Evolutionary conservation across 306 rosid genomes (phyloP).

Genomic region (Medicago truncatula): MtrunA17r5.0-ANR NC_053045.1:38148001-38148500

Average conservation of each 20-base stretch:
- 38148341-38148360: constrained; percentile 66
- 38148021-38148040: constrained; percentile 42
- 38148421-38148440: too few relatives aligned
- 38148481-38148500: too few relatives aligned
- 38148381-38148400: constrained; percentile 66
- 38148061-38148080: constrained; percentile 63
- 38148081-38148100: not conserved
- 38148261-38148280: constrained; percentile 57
- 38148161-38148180: constrained; percentile 47
- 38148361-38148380: constrained; percentile 78
- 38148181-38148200: constrained; percentile 54
- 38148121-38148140: not conserved
- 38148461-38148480: too few relatives aligned
- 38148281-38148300: constrained; percentile 62
- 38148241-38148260: constrained; percentile 40
- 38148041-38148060: constrained; percentile 74
- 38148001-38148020: constrained; percentile 14
- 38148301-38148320: constrained; percentile 65
- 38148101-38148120: not conserved
- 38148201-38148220: constrained; percentile 59
- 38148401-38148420: constrained; percentile 42
- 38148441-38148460: too few relatives aligned
- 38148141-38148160: not conserved
- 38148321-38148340: constrained; percentile 55
- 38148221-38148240: constrained; percentile 61